Percentiles rank a stretch among this genome's conserved stretches.
Evolutionary conservation across 495 filamentous ascomycete genomes (phyloP).

Genomic region (Aspergillus biplanus): DNA sequence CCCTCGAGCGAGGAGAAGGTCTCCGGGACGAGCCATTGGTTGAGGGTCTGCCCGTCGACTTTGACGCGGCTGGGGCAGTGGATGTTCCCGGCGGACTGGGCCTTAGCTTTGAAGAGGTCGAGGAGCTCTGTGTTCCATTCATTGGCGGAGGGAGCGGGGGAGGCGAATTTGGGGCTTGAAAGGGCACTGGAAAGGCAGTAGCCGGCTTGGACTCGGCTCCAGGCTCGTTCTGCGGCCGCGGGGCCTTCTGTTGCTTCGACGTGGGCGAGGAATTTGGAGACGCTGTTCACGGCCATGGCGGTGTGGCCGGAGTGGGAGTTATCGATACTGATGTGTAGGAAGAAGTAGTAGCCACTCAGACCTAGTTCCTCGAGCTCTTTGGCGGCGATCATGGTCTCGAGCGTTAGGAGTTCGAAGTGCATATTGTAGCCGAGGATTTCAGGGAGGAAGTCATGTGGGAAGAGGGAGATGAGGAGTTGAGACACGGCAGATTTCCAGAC

Average conservation of each 20-base stretch:
- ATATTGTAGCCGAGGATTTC: constrained; percentile 58
- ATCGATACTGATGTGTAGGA: constrained; percentile 56
- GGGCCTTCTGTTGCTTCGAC: constrained; percentile 29
- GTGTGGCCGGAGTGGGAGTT: constrained; percentile 53
- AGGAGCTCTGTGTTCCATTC: constrained; percentile 17
- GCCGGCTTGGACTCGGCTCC: constrained; percentile 54
- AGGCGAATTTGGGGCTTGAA: too few relatives aligned
- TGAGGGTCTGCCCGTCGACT: constrained; percentile 35
- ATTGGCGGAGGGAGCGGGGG: neutral
- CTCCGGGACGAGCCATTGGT: constrained; percentile 42
- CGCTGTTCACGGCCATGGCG: constrained; percentile 47
- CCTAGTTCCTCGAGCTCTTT: constrained; percentile 49
- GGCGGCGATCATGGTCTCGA: constrained; percentile 44
- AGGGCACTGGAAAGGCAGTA: constrained; percentile 23
- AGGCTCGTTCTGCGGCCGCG: constrained; percentile 34
- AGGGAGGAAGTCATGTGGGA: constrained; percentile 52
- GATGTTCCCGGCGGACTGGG: constrained; percentile 32
- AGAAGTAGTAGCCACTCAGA: constrained; percentile 53
- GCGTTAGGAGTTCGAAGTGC: constrained; percentile 48
- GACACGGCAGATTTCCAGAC: constrained; percentile 51
- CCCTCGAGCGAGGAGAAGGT: constrained; percentile 24
- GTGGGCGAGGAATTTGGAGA: constrained; percentile 41
- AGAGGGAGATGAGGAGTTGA: constrained; percentile 52
- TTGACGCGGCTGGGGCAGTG: constrained; percentile 39
- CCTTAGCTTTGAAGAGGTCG: constrained; percentile 36